Conservation (phyloP, 1,284 basidiomycete genomes). For the Exobasidium cylindrosporum region DNA sequence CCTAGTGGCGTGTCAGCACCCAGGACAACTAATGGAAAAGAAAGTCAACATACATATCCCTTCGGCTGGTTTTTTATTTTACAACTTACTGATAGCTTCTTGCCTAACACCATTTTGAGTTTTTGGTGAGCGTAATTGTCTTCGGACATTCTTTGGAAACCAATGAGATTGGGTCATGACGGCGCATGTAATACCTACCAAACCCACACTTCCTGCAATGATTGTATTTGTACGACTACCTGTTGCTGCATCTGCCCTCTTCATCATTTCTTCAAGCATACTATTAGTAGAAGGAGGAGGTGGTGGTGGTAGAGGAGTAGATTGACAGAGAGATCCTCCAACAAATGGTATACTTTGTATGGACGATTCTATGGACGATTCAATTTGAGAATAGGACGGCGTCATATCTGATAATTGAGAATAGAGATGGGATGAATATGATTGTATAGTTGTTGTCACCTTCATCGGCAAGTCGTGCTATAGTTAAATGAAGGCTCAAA, state of each 20-base stretch:
- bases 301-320: constrained; percentile 30
- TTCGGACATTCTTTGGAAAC: constrained; percentile 22
- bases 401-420: constrained; percentile 25
- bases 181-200: constrained; percentile 27
- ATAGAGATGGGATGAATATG: constrained; percentile 40
- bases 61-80: too few relatives aligned
- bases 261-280: neutral
- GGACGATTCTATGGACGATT: constrained; percentile 22
- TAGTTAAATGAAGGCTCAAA: neutral
- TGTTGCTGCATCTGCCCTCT: constrained; percentile 11
- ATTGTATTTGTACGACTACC: constrained; percentile 20
- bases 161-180: constrained; percentile 25
- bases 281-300: constrained; percentile 18
- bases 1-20: constrained; percentile 53
- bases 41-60: neutral
- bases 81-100: constrained; percentile 33
- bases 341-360: constrained; percentile 25
- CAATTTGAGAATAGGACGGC: constrained; percentile 26
- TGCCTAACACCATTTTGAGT: constrained; percentile 33
- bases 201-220: constrained; percentile 20
- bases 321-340: constrained; percentile 13
- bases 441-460: constrained; percentile 30
- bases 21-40: constrained; percentile 29
- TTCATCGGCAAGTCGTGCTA: constrained; percentile 41
- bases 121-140: constrained; percentile 19